Evolutionary conservation across 192 early-diverging fungal genomes (phyloP), one percentile per base, ranked within the genome.

Genomic region (Entomortierella chlamydospora): DNA sequence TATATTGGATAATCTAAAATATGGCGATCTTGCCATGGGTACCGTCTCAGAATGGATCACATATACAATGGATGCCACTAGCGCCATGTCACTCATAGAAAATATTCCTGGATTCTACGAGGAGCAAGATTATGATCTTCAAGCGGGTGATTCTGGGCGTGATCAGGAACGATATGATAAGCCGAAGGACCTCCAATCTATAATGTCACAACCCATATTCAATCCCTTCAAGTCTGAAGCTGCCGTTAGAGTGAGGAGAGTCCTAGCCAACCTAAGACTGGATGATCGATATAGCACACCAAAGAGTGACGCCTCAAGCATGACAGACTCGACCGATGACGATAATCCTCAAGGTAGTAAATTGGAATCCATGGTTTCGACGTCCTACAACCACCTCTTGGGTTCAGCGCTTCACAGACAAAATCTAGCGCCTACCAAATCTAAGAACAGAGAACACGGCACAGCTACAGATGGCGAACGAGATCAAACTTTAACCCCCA

Each of bases 201-300:
- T n/a, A n/a, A n/a, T n/a, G n/a, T n/a, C n/a, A n/a, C n/a, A n/a
- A 8, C 56, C 61, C 23, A 63, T 72, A 8, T 60, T 64, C 17
- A 61, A 72, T 23, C 57, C 70, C 1, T 58, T 72, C 45, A 64
- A 30, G 28, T 25, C 70, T 2, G 55, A 61, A 1, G 70, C 70
- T 10, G 55, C 45, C 1, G 42, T 58, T n/a, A 23, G 17, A 28
- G 70, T 26, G 2, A 56, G 70, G 17, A 17, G 70, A 17, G 55
- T 72, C 9, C 45, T 72, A 9, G 55, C 64, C 17, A 64, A 57
- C 20, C 41, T 63, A 22, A 61, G 70, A 9, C 45, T 73, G 1
- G 63, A 57, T 6, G 30, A 47, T 47, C 23, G 34, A 26, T n/a
- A 64, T 13, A 42, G 12, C 0, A 28, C 39, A 13, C 6, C 13